Conservation (phyloP, 2,329 filamentous ascomycete genomes). For the Cladophialophora chaetospira region DNA sequence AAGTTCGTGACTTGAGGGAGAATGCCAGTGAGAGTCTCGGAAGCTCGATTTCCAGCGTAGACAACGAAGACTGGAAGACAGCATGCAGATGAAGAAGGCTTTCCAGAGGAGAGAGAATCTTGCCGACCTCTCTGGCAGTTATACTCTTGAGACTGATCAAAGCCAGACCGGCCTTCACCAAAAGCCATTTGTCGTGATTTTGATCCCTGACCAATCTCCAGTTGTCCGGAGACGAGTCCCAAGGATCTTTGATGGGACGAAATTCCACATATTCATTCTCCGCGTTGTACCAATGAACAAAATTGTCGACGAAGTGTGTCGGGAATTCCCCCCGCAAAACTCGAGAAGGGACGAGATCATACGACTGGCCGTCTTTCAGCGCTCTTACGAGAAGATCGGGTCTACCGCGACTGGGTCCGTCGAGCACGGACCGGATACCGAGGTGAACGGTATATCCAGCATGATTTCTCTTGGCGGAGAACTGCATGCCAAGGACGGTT, state of each 20-base stretch:
- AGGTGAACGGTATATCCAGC: slow-evolving; percentile 33
- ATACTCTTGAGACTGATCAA: not conserved
- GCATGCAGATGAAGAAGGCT: slow-evolving; percentile 39
- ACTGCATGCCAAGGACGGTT: slow-evolving; percentile 28
- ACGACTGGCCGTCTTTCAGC: slow-evolving; percentile 12
- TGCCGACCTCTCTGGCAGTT: not conserved
- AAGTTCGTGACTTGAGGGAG: slow-evolving; percentile 34
- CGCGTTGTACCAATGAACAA: slow-evolving; percentile 52
- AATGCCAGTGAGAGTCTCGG: slow-evolving; percentile 55
- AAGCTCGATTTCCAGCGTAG: slow-evolving; percentile 42
- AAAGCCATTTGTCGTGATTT: not conserved
- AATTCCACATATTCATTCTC: slow-evolving; percentile 37
- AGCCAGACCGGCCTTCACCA: not conserved
- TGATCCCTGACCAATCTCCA: slow-evolving; percentile 32
- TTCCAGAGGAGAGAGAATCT: slow-evolving; percentile 44
- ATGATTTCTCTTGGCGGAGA: slow-evolving; percentile 15
- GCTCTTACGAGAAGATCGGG: not conserved
- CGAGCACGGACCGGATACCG: slow-evolving; percentile 6
- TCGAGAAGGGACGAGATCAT: slow-evolving; percentile 40
- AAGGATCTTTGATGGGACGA: slow-evolving; percentile 35
- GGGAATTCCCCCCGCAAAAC: slow-evolving; percentile 38
- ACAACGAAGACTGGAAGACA: slow-evolving; percentile 26
- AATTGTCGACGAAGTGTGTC: slow-evolving; percentile 41
- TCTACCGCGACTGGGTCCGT: not conserved
- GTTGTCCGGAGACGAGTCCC: slow-evolving; percentile 33